These are phyloP conservation scores for Phaeosphaeriaceae sp. DNA, from an alignment of 2,329 filamentous ascomycete genomes.

Conservation along the genomic window DNA sequence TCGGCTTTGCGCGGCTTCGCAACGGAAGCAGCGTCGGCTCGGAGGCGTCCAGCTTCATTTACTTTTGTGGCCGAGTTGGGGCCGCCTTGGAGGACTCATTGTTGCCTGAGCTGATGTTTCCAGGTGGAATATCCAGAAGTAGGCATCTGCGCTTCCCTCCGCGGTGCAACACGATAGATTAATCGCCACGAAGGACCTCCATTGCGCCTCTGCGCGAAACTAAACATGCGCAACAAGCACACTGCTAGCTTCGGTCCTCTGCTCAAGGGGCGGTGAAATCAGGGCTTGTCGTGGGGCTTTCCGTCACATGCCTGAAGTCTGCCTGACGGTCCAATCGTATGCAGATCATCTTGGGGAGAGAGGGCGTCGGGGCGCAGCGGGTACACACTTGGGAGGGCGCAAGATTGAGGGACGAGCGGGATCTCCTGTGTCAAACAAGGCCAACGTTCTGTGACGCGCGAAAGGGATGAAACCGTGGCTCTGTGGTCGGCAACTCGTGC, in stretches of 20 bases:
- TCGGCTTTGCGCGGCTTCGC: too few relatives aligned
- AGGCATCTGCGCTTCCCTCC: not conserved
- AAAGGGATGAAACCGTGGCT: conserved; percentile 35
- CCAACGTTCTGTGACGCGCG: conserved; percentile 9
- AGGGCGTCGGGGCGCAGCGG: conserved; percentile 29
- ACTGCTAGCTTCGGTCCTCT: not conserved
- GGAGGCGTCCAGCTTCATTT: not conserved
- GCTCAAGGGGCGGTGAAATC: not conserved
- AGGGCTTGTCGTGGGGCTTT: conserved; percentile 25
- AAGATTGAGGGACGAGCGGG: conserved; percentile 15
- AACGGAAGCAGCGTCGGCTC: not conserved
- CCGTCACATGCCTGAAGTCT: conserved; percentile 4
- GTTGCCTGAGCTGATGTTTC: not conserved
- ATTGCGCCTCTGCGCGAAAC: not conserved
- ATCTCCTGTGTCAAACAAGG: conserved; percentile 20
- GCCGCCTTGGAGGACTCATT: not conserved
- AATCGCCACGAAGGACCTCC: not conserved
- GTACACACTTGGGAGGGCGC: conserved; percentile 12
- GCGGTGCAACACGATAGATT: not conserved
- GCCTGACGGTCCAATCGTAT: conserved; percentile 1
- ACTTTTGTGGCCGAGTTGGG: not conserved
- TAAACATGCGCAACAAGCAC: not conserved
- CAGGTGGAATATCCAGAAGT: not conserved
- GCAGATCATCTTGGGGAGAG: not conserved
- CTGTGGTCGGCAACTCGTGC: conserved; percentile 21